Evolutionary conservation across 2,329 filamentous ascomycete species (phyloP).

Genomic region (Pseudopyrenochaeta lycopersici): DNA sequence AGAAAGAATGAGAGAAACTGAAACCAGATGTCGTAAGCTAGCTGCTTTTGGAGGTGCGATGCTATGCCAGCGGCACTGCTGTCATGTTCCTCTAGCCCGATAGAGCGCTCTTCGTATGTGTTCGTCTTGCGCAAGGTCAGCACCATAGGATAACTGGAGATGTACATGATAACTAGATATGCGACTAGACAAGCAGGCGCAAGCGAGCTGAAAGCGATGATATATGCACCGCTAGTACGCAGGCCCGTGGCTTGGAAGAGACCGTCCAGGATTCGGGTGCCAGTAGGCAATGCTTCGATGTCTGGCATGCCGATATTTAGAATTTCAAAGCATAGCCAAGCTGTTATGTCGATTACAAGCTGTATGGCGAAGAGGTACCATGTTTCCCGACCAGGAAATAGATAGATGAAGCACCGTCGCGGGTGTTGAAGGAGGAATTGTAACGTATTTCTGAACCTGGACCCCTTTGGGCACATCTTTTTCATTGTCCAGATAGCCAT

Average conservation of each 20-base stretch:
- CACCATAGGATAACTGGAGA: slow-evolving; percentile 69
- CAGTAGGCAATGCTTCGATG: slow-evolving; percentile 61
- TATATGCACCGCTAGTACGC: slow-evolving; percentile 72
- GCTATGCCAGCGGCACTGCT: slow-evolving; percentile 26
- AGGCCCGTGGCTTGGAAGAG: slow-evolving; percentile 71
- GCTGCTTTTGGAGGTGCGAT: slow-evolving; percentile 68
- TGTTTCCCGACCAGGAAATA: slow-evolving; percentile 71
- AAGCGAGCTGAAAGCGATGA: slow-evolving; percentile 67
- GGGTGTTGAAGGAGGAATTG: slow-evolving; percentile 70
- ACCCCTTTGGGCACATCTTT: slow-evolving; percentile 54
- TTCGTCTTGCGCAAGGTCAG: slow-evolving; percentile 74
- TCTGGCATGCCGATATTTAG: slow-evolving; percentile 70
- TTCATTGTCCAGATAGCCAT: slow-evolving; percentile 66
- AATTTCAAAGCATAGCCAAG: slow-evolving; percentile 73
- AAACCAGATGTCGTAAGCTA: slow-evolving; percentile 74
- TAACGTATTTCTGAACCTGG: slow-evolving; percentile 57
- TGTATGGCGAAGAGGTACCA: slow-evolving; percentile 73
- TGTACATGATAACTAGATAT: slow-evolving; percentile 73
- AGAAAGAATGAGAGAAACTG: slow-evolving; percentile 66
- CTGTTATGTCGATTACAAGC: slow-evolving; percentile 66
- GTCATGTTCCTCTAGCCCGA: slow-evolving; percentile 63
- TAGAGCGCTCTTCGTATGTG: slow-evolving; percentile 74
- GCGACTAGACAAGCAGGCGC: slow-evolving; percentile 67
- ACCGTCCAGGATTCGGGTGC: slow-evolving; percentile 68
- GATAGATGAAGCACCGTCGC: slow-evolving; percentile 68